Conservation (phyloP, 2,329 filamentous ascomycete genomes). For the Lizonia empirigonia region DNA sequence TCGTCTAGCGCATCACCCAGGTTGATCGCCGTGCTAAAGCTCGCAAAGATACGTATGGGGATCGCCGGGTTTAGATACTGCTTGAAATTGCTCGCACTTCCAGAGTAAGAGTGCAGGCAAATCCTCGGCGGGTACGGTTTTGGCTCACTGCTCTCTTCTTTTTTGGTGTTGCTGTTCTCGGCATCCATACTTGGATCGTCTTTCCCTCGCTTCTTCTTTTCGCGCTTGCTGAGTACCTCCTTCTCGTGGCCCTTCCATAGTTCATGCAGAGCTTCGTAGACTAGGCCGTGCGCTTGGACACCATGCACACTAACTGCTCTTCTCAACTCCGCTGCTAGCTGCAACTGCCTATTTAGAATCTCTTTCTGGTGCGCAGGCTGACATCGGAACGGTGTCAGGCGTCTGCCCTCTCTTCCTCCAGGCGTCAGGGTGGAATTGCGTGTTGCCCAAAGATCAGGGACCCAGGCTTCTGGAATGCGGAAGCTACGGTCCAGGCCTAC, state of each 20-base stretch:
- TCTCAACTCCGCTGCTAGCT: conserved; percentile 69
- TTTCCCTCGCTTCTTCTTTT: conserved; percentile 50
- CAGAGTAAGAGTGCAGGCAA: conserved; percentile 93
- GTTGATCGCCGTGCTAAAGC: conserved; percentile 86
- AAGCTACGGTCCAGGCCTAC: conserved; percentile 79
- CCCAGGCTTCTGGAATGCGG: conserved; percentile 69
- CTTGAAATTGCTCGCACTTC: conserved; percentile 72
- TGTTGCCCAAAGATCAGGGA: conserved; percentile 46
- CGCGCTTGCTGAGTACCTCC: conserved; percentile 63
- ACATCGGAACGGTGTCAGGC: conserved; percentile 71
- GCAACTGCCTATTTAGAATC: conserved; percentile 71
- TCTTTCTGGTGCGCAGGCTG: conserved; percentile 70
- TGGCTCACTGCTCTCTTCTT: conserved; percentile 24
- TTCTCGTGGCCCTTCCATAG: conserved; percentile 75
- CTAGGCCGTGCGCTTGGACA: conserved; percentile 74
- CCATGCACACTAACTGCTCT: conserved; percentile 73
- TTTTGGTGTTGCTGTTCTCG: conserved; percentile 1
- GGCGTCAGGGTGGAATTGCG: conserved; percentile 64
- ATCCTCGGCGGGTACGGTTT: conserved; percentile 83
- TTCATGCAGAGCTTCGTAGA: conserved; percentile 68
- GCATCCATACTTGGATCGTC: conserved; percentile 23
- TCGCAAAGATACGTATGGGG: conserved; percentile 81
- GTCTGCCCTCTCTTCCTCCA: conserved; percentile 72
- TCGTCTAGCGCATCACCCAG: conserved; percentile 58
- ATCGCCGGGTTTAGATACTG: conserved; percentile 77